Evolutionary conservation across 169 alveolate species (phyloP).

Genomic region (Plasmodium cynomolgi): DNA sequence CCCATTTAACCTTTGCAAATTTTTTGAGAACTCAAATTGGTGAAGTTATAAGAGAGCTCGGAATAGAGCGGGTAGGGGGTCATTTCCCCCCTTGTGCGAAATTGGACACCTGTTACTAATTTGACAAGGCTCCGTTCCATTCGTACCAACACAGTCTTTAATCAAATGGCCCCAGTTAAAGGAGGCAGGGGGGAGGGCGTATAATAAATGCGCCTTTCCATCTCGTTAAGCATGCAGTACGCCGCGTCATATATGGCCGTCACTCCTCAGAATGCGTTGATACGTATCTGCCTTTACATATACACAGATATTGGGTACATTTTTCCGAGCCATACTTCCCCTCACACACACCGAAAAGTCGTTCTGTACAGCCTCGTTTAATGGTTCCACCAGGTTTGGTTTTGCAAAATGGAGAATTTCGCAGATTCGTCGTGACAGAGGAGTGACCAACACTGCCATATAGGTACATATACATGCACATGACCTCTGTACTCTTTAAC

Average conservation of each 20-base stretch:
- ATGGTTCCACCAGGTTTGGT: neutral
- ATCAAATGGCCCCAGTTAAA: neutral
- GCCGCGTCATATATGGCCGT: neutral
- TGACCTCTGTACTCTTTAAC: neutral
- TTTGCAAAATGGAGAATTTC: too few species aligned
- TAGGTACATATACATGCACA: neutral
- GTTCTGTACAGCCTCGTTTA: neutral
- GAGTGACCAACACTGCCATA: neutral
- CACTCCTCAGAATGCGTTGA: neutral
- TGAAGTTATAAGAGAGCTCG: neutral
- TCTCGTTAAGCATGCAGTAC: neutral
- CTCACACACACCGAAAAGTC: neutral
- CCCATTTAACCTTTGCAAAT: neutral
- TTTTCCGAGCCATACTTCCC: neutral
- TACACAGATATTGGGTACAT: neutral
- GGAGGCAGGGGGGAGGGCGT: neutral
- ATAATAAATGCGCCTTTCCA: neutral
- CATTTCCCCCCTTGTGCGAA: neutral
- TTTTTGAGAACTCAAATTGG: neutral
- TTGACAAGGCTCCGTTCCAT: neutral
- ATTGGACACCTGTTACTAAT: neutral
- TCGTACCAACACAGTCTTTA: neutral
- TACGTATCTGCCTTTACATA: neutral
- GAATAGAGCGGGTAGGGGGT: neutral
- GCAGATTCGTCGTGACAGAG: too few species aligned